A percentile compares a stretch with the other conserved stretches of the same genome.
Conservation (phyloP, 75 land plant genomes). For the Larix kaempferi region DNA sequence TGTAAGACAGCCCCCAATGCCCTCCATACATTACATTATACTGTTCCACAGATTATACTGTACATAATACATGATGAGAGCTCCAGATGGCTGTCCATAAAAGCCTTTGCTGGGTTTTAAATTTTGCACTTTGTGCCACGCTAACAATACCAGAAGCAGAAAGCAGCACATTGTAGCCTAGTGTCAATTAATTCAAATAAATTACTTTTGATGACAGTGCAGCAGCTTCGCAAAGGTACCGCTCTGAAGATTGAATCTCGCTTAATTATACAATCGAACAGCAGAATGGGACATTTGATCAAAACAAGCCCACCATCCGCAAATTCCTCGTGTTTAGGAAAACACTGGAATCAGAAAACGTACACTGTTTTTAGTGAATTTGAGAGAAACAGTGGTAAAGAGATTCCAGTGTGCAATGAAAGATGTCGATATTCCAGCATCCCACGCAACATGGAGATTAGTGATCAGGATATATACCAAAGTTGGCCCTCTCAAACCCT, state of each 20-base stretch:
- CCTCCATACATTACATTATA: background rate
- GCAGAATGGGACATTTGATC: background rate
- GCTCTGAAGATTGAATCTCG: conserved; percentile 1
- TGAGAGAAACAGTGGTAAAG: conserved; percentile 1
- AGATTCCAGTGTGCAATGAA: background rate
- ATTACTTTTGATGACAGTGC: background rate
- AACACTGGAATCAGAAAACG: background rate
- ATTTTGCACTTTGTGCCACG: background rate
- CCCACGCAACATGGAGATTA: background rate
- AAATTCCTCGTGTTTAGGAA: background rate
- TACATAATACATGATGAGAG: conserved; percentile 1
- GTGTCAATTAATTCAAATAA: conserved; percentile 1
- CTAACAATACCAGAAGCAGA: background rate
- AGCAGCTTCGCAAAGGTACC: background rate
- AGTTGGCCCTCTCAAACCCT: conserved; percentile 6
- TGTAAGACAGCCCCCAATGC: conserved; percentile 3
- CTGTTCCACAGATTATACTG: background rate
- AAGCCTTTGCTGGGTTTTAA: background rate
- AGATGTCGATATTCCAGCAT: background rate
- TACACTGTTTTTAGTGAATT: background rate
- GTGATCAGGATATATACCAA: conserved; percentile 1
- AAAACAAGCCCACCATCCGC: background rate
- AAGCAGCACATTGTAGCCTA: background rate
- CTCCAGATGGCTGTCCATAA: background rate
- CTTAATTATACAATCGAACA: background rate